These are phyloP conservation scores for Pseudognaphalium luteoalbum DNA, from an alignment of 129 eudicot species.

Conservation along the genomic window DNA sequence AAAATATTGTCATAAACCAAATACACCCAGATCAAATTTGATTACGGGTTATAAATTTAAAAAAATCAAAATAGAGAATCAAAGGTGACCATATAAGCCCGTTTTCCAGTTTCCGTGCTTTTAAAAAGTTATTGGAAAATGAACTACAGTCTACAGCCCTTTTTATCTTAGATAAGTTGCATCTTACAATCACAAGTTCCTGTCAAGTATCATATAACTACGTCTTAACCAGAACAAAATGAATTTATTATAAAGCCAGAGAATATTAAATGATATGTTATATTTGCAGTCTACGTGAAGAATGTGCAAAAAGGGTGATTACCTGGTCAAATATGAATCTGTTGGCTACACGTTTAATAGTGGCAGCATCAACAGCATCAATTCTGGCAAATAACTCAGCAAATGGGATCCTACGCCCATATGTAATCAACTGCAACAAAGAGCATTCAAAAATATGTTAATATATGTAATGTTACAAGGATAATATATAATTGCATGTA, in stretches of 20 bases:
- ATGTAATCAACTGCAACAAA: conserved; percentile 73
- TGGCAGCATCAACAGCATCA: conserved; percentile 80
- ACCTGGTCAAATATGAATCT: conserved; percentile 83
- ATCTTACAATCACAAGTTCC: too few species aligned
- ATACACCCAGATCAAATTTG: background rate
- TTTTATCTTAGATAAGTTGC: too few species aligned
- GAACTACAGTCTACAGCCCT: too few species aligned
- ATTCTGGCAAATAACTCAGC: conserved; percentile 96
- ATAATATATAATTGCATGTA: background rate
- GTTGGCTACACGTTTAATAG: conserved; percentile 88
- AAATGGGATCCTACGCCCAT: conserved; percentile 87
- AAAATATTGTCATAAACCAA: background rate
- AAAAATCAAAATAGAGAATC: background rate
- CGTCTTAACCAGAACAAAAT: too few species aligned
- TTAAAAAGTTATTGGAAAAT: background rate
- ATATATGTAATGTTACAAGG: background rate
- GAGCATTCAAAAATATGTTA: background rate
- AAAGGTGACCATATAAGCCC: too few species aligned
- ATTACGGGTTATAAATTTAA: background rate
- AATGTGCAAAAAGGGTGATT: background rate
- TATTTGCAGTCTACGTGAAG: background rate
- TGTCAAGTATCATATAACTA: too few species aligned
- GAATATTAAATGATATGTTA: background rate
- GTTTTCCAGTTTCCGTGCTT: too few species aligned
- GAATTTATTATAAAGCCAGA: background rate